Evolutionary conservation across 352 stramenopile species (phyloP).

Genomic region (Peronospora farinosa): DNA sequence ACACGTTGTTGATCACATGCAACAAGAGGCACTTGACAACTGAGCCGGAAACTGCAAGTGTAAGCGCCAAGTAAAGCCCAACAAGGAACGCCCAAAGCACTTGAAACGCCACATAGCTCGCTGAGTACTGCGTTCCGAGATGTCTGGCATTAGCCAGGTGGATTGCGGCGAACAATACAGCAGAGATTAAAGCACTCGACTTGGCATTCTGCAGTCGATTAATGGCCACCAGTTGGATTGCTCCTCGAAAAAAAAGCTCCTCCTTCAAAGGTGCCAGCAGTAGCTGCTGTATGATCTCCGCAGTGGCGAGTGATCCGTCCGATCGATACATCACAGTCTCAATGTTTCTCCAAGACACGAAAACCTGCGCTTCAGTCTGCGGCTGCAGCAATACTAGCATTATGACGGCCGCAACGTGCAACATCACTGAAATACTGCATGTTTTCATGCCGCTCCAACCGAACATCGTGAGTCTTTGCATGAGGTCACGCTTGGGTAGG

Average conservation of each 20-base stretch:
- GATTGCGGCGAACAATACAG: slow-evolving; percentile 40
- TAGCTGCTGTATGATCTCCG: slow-evolving; percentile 24
- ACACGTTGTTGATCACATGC: slow-evolving; percentile 56
- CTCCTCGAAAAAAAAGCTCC: slow-evolving; percentile 61
- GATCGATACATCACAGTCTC: slow-evolving; percentile 7
- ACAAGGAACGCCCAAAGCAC: slow-evolving; percentile 38
- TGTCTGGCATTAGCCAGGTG: slow-evolving; percentile 39
- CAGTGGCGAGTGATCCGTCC: slow-evolving; percentile 9
- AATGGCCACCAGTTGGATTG: slow-evolving; percentile 39
- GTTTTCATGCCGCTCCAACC: slow-evolving; percentile 4
- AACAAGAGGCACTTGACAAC: slow-evolving; percentile 49
- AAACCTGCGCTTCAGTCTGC: slow-evolving; percentile 1
- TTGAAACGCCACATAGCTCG: slow-evolving; percentile 39
- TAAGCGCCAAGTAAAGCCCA: slow-evolving; percentile 40
- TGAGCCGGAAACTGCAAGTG: slow-evolving; percentile 31
- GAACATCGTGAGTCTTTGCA: slow-evolving; percentile 15
- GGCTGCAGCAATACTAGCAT: slow-evolving; percentile 9
- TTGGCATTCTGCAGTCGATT: slow-evolving; percentile 31
- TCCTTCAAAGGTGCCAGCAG: slow-evolving; percentile 43
- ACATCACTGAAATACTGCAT: slow-evolving; percentile 11
- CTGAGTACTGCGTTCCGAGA: slow-evolving; percentile 18
- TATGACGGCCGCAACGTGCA: slow-evolving; percentile 13
- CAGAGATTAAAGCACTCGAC: slow-evolving; percentile 28
- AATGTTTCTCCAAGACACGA: slow-evolving; percentile 27
- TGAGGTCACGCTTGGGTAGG: slow-evolving; percentile 7